Base-by-base conservation (phyloP, 1,139 yeast species). In the Pichia terricola region DNA sequence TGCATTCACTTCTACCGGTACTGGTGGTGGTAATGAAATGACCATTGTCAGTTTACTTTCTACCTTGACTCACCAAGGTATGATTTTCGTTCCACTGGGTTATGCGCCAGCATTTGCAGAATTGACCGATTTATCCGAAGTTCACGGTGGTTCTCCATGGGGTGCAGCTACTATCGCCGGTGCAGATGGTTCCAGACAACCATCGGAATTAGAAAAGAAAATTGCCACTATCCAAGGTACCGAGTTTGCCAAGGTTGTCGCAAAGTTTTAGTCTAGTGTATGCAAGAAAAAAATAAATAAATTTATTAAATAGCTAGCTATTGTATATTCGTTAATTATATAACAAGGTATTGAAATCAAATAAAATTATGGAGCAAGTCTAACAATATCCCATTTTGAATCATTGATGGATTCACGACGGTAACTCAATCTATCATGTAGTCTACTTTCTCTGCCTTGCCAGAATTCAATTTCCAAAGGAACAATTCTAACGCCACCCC, bases 381-480 rank as follows among this genome's bases (percentile, higher is more conserved):
- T 75, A 38, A 69, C 66, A 28, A 81, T 57, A 38, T 69, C 64
- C 95, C 95, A 89, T 34, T 69, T 63, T 2, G 63, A 70, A 16
- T 63, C 66, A 26, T 67, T 72, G 22, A 66, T 56, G 7, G 53
- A 54, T 9, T 74, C 77, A 58, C 94, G 72, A 51, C 75, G 73
- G 63, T 73, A 91, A n/a, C 79, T 75, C 46, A 88, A 70, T 57
- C 98, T 75, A 64, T 91, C 99, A 62, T 91, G 98, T 46, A 89
- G 70, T 62, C 99, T 75, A 58, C 86, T 83, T 48, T 77, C 73
- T 50, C 98, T 77, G 22, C 98, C 98, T 66, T 91, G 97, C 96
- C 97, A 91, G 60, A 91, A 91, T 65, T 91, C 98, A 54, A 91
- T 75, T 59, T 87, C 95, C 44, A 85, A 67, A 2, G 99, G 98